Percentiles rank a stretch among this genome's conserved stretches.
Conservation (phyloP, 108 stramenopile species). For the Cyclotella choctawhatcheeana region DNA sequence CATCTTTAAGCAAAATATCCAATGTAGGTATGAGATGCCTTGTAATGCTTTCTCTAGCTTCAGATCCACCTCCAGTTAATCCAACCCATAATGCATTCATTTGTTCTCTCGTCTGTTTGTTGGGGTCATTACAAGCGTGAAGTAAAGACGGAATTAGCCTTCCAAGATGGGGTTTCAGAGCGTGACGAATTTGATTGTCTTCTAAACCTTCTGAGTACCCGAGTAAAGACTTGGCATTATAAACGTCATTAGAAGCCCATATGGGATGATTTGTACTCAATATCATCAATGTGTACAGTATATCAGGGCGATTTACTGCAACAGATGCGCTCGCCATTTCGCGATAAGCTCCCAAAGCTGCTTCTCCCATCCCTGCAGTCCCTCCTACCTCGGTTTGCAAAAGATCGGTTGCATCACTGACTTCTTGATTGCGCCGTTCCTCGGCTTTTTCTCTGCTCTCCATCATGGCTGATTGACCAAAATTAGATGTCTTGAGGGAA, state of each 20-base stretch:
- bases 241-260: slow-evolving; percentile 64
- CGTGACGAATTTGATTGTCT: slow-evolving; percentile 58
- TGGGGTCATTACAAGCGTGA: slow-evolving; percentile 80
- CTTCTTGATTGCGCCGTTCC: slow-evolving; percentile 37
- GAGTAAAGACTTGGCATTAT: slow-evolving; percentile 66
- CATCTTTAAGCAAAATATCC: slow-evolving; percentile 77
- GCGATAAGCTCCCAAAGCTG: slow-evolving; percentile 81
- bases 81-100: slow-evolving; percentile 82
- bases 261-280: slow-evolving; percentile 74
- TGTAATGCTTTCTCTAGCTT: slow-evolving; percentile 50
- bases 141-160: slow-evolving; percentile 84
- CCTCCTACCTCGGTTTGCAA: slow-evolving; percentile 73
- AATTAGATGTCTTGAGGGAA: slow-evolving; percentile 80
- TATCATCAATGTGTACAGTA: slow-evolving; percentile 80
- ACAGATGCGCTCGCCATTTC: slow-evolving; percentile 85
- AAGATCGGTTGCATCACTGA: not conserved
- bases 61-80: slow-evolving; percentile 85
- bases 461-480: slow-evolving; percentile 81
- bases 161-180: slow-evolving; percentile 71
- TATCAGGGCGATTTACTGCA: slow-evolving; percentile 65
- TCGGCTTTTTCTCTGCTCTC: slow-evolving; percentile 69
- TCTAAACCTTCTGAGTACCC: slow-evolving; percentile 59
- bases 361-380: slow-evolving; percentile 77
- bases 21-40: slow-evolving; percentile 71
- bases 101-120: slow-evolving; percentile 84